Conservation (phyloP, 2,329 filamentous ascomycete species). For the Neofusicoccum ribis region DNA sequence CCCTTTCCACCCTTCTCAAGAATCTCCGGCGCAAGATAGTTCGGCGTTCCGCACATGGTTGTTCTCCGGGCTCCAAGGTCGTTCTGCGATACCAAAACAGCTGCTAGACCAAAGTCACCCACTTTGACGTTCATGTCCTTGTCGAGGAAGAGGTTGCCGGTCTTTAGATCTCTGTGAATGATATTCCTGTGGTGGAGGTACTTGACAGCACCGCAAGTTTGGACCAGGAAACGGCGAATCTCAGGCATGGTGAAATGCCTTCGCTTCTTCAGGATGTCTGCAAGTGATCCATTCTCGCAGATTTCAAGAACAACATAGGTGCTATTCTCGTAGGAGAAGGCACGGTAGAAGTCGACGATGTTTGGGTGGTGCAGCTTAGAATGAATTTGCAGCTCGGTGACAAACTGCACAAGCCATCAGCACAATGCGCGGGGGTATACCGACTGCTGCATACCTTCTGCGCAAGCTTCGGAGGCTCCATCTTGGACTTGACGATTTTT, state of each 20-base stretch:
- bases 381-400: constrained; percentile 91
- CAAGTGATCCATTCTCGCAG: constrained; percentile 92
- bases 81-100: constrained; percentile 84
- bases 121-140: constrained; percentile 96
- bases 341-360: constrained; percentile 92
- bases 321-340: constrained; percentile 84
- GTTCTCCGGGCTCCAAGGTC: constrained; percentile 86
- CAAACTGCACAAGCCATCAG: constrained; percentile 52
- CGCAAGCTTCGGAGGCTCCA: constrained; percentile 76
- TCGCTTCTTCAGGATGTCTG: constrained; percentile 95
- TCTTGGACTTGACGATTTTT: constrained; percentile 81
- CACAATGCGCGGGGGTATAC: constrained; percentile 18
- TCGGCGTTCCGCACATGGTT: constrained; percentile 94
- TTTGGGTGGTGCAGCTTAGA: constrained; percentile 96
- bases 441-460: constrained; percentile 64
- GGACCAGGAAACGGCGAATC: constrained; percentile 88
- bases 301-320: constrained; percentile 94
- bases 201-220: constrained; percentile 95
- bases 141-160: constrained; percentile 96
- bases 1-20: constrained; percentile 91
- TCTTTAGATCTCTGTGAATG: constrained; percentile 95
- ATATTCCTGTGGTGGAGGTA: constrained; percentile 96
- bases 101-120: constrained; percentile 93
- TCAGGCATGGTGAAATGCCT: constrained; percentile 91
- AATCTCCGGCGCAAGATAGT: constrained; percentile 97